Evolutionary conservation across 352 stramenopile species (phyloP).

Genomic region (Pythium phragmitis): DNA sequence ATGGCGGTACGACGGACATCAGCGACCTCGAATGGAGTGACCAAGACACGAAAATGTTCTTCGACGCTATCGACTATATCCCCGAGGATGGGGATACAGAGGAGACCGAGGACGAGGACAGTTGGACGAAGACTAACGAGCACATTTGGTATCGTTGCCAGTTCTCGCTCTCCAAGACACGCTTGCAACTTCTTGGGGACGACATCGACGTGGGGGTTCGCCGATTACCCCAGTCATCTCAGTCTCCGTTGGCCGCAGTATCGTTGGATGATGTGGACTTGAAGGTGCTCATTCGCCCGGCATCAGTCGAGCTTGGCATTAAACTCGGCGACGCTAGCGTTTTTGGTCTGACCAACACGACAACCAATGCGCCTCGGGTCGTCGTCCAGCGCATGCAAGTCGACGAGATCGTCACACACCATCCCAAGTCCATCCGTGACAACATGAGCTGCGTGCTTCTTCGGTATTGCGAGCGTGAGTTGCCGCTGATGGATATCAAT

Average conservation of each 20-base stretch:
- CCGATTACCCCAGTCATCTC: neutral
- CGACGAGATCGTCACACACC: conserved; percentile 62
- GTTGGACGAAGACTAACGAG: conserved; percentile 37
- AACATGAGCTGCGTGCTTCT: conserved; percentile 79
- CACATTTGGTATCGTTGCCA: conserved; percentile 85
- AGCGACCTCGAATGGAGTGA: conserved; percentile 80
- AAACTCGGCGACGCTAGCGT: conserved; percentile 74
- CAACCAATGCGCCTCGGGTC: conserved; percentile 26
- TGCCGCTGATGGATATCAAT: conserved; percentile 68
- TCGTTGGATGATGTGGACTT: conserved; percentile 68
- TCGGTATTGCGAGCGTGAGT: conserved; percentile 59
- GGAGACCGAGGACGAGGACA: neutral
- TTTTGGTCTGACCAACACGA: conserved; percentile 23
- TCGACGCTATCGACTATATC: conserved; percentile 81
- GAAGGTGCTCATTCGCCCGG: conserved; percentile 65
- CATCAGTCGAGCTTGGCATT: conserved; percentile 64
- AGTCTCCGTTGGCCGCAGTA: conserved; percentile 8
- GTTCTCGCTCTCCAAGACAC: conserved; percentile 49
- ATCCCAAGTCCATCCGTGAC: conserved; percentile 48
- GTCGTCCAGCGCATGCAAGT: conserved; percentile 75
- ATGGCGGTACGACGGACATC: neutral
- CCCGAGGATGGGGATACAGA: conserved; percentile 34
- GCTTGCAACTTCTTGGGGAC: conserved; percentile 54
- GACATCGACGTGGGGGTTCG: neutral
- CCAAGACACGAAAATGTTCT: conserved; percentile 80